Conservation (phyloP, 1,284 basidiomycete genomes). For the Meripilus lineatus region DNA sequence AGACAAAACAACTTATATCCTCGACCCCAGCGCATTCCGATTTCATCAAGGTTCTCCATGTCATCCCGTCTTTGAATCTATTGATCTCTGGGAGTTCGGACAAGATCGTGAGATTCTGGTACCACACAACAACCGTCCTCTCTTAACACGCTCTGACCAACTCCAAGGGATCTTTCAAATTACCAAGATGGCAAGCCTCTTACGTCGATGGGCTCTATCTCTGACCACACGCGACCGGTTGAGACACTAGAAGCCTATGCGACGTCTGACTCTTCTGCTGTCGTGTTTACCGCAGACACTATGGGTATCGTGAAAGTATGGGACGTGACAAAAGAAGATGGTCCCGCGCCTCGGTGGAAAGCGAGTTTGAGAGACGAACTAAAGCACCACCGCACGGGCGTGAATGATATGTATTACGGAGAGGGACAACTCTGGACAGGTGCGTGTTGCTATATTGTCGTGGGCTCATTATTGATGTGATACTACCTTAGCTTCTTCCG, state of each 20-base stretch:
- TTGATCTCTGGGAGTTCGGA: slow-evolving; percentile 90
- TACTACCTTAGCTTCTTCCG: slow-evolving; percentile 67
- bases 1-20: slow-evolving; percentile 69
- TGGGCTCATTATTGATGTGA: slow-evolving; percentile 1
- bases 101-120: slow-evolving; percentile 88
- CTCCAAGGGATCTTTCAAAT: slow-evolving; percentile 55
- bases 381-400: slow-evolving; percentile 71
- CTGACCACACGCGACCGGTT: slow-evolving; percentile 70
- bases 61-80: slow-evolving; percentile 59
- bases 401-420: slow-evolving; percentile 67
- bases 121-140: slow-evolving; percentile 14
- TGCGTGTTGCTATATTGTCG: slow-evolving; percentile 30
- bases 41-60: slow-evolving; percentile 80
- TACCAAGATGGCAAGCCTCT: slow-evolving; percentile 41
- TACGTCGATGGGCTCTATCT: slow-evolving; percentile 55
- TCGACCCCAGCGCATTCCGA: slow-evolving; percentile 78
- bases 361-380: slow-evolving; percentile 53
- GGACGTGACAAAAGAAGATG: slow-evolving; percentile 49
- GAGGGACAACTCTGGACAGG: slow-evolving; percentile 82
- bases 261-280: slow-evolving; percentile 38
- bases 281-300: slow-evolving; percentile 79
- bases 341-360: slow-evolving; percentile 44
- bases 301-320: slow-evolving; percentile 81
- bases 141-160: too few species aligned
- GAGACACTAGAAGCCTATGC: slow-evolving; percentile 53